phyloP scores from a whole-genome alignment of 768 basidiomycete species.

The Chalciporus chontae region DNA sequence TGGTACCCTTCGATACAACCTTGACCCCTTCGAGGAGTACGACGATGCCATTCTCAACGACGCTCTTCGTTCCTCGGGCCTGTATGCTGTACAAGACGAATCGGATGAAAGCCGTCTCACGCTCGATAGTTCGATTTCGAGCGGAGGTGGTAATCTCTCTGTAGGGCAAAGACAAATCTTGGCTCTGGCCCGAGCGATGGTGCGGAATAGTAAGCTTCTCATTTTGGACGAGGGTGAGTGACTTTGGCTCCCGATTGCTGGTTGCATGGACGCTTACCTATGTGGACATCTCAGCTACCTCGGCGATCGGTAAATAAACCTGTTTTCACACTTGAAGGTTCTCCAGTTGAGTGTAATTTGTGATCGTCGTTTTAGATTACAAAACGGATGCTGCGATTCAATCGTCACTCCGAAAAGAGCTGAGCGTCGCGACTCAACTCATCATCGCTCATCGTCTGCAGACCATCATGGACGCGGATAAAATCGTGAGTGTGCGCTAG shows the following conservation, averaged over 20 bases:
- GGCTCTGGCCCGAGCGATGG: constrained; percentile 56
- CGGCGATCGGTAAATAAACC: constrained; percentile 38
- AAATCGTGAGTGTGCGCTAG: constrained; percentile 37
- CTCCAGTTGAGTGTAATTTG: too few species aligned
- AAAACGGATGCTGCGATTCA: constrained; percentile 54
- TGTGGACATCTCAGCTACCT: constrained; percentile 35
- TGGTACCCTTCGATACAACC: constrained; percentile 53
- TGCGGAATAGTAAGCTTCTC: constrained; percentile 53
- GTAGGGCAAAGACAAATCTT: constrained; percentile 60
- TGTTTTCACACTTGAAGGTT: neutral
- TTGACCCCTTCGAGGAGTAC: constrained; percentile 58
- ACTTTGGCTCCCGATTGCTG: too few species aligned
- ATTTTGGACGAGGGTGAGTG: constrained; percentile 52
- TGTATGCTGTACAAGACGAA: constrained; percentile 39
- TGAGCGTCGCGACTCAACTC: constrained; percentile 48
- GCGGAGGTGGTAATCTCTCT: constrained; percentile 45
- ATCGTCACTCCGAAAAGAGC: constrained; percentile 45
- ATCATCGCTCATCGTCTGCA: constrained; percentile 60
- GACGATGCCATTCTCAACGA: constrained; percentile 51
- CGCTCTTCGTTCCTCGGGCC: constrained; percentile 47
- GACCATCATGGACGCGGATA: constrained; percentile 61
- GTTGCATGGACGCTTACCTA: too few species aligned
- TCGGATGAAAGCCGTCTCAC: constrained; percentile 36
- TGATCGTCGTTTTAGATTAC: constrained; percentile 37
- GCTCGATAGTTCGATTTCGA: constrained; percentile 43